Base-by-base conservation (phyloP, 306 rosid species). In the Echinosophora koreensis region DNA sequence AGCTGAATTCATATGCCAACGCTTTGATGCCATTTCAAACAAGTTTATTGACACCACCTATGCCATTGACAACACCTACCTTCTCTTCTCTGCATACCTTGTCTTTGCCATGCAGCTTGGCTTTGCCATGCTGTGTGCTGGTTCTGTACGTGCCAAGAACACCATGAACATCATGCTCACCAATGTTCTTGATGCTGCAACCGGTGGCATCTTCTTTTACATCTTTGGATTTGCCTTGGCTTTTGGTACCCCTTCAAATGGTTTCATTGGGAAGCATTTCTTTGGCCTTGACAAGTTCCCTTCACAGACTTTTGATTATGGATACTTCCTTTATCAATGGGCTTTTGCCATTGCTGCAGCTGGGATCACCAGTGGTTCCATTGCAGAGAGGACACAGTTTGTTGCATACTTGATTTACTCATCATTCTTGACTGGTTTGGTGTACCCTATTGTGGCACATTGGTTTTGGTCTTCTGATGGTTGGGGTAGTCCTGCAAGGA, bases 381-480 rank as follows among this genome's bases (percentile, higher is more conserved):
- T 88, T 8, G 91, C 91, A 0, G 91, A 88, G 15, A 64, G 91
- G n/a, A 88, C 91, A 3, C 91, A 81, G 4, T 85, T 88, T 7
- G 80, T 68, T 4, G 73, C 91, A 0, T 88, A 88, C 38, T 86
- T 88, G 83, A 82, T 88, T 1, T 88, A 88, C 56, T 88, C 92
- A 0, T 84, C 86, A 3, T 83, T 88, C 61, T 32, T 88, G 44
- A 86, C 90, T 0, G 92, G 92, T 22, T 82, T 84, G 27, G 86
- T 88, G 2, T 88, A 86, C 59, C 92, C 92, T 0, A 62, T 88
- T 6, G 90, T 86, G n/a, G 82, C 88, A 1, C 93, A 89, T 74
- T 87, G 93, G 91, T 87, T 89, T 51, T 89, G 93, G 93, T 87
- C 88, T 15, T 2, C 69, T 11, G 87, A 88, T 27, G 91, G 93